These are phyloP conservation scores for Gnomoniopsis smithogilvyi DNA, from an alignment of 2,329 filamentous ascomycete genomes.

Conservation along the genomic window DNA sequence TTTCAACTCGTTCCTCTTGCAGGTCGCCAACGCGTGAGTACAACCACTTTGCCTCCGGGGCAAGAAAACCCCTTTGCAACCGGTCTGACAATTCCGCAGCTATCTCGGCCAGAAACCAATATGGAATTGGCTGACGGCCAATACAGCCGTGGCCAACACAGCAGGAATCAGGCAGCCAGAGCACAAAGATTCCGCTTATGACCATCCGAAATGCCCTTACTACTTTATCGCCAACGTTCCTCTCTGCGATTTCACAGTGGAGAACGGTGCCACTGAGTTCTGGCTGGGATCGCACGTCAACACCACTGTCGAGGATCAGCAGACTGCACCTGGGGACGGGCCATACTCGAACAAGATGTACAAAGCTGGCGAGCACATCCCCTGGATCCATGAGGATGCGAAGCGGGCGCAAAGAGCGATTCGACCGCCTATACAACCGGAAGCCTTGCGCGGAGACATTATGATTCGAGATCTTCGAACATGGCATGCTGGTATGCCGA, in stretches of 20 bases:
- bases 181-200: slow-evolving; percentile 35
- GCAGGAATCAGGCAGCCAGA: slow-evolving; percentile 33
- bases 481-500: slow-evolving; percentile 33
- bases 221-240: slow-evolving; percentile 37
- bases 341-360: background rate
- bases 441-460: slow-evolving; percentile 24
- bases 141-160: slow-evolving; percentile 35
- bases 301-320: slow-evolving; percentile 30
- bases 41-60: background rate
- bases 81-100: slow-evolving; percentile 19
- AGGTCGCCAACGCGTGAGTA: slow-evolving; percentile 34
- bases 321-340: slow-evolving; percentile 21
- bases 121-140: slow-evolving; percentile 38
- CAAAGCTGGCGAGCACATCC: slow-evolving; percentile 11
- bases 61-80: background rate
- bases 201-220: slow-evolving; percentile 34
- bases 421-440: slow-evolving; percentile 26
- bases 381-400: slow-evolving; percentile 16
- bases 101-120: slow-evolving; percentile 37
- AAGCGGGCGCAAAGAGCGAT: slow-evolving; percentile 22
- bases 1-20: slow-evolving; percentile 38
- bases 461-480: slow-evolving; percentile 28
- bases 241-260: slow-evolving; percentile 31
- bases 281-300: slow-evolving; percentile 36
- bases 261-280: slow-evolving; percentile 36